phyloP scores from a whole-genome alignment of 495 filamentous ascomycete genomes.

The Neurospora sp. region DNA sequence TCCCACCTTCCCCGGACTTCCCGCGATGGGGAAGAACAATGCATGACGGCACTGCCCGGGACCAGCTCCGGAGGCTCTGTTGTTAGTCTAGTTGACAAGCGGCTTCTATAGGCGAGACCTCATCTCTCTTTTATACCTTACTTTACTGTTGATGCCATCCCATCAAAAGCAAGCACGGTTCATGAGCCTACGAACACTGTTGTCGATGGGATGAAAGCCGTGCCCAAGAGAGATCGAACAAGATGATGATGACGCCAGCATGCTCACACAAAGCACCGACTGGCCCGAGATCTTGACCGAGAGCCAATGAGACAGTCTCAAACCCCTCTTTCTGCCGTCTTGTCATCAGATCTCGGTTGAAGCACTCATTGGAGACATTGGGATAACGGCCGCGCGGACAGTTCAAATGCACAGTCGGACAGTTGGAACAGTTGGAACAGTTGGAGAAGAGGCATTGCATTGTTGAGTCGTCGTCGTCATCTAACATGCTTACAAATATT shows the following conservation, averaged over 20 bases:
- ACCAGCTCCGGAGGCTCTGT: not conserved
- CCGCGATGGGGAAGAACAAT: not conserved
- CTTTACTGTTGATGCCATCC: not conserved
- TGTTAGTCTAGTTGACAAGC: not conserved
- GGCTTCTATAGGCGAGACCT: not conserved
- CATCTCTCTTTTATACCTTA: not conserved
- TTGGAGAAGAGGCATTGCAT: not conserved
- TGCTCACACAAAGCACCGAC: not conserved
- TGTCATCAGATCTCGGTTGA: not conserved
- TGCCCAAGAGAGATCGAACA: not conserved
- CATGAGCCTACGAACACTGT: not conserved
- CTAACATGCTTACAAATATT: not conserved
- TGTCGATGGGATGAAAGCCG: not conserved
- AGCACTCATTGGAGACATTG: not conserved
- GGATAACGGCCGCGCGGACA: not conserved
- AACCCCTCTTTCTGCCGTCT: not conserved
- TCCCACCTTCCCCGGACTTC: not conserved
- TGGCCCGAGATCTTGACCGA: not conserved
- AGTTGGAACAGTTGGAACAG: not conserved
- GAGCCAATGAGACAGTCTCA: not conserved
- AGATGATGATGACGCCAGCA: not conserved
- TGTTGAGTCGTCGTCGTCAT: not conserved
- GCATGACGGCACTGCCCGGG: not conserved
- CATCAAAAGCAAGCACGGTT: not conserved
- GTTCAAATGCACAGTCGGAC: not conserved